Evolutionary conservation across 495 filamentous ascomycete genomes (phyloP).

Genomic region (Penicillium coprophilum): DNA sequence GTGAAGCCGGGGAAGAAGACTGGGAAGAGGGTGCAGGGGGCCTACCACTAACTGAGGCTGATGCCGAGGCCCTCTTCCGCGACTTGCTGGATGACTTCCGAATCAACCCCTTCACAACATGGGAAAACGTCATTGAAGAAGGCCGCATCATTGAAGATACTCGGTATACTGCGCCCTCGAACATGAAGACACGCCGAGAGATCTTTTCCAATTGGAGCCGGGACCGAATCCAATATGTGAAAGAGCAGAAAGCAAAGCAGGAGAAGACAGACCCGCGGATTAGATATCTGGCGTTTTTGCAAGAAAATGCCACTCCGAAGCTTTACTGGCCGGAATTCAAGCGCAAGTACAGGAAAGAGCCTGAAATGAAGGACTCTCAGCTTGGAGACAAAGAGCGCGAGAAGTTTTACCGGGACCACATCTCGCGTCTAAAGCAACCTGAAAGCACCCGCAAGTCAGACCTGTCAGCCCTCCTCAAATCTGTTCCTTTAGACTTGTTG

Average conservation of each 20-base stretch:
- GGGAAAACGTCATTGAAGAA: slow-evolving; percentile 83
- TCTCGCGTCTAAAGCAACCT: slow-evolving; percentile 73
- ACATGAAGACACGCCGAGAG: slow-evolving; percentile 77
- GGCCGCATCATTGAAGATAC: slow-evolving; percentile 81
- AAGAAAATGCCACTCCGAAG: slow-evolving; percentile 79
- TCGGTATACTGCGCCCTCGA: slow-evolving; percentile 78
- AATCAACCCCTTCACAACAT: slow-evolving; percentile 86
- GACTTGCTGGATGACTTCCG: slow-evolving; percentile 79
- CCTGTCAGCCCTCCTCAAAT: slow-evolving; percentile 71
- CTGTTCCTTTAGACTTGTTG: slow-evolving; percentile 59
- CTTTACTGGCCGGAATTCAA: slow-evolving; percentile 97
- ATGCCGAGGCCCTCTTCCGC: slow-evolving; percentile 72
- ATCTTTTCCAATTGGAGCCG: slow-evolving; percentile 79
- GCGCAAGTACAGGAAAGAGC: slow-evolving; percentile 80
- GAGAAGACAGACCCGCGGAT: slow-evolving; percentile 85
- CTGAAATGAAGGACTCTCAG: slow-evolving; percentile 73
- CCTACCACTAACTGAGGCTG: slow-evolving; percentile 63
- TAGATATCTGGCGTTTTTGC: slow-evolving; percentile 78
- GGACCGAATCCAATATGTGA: slow-evolving; percentile 66
- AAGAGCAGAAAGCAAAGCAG: slow-evolving; percentile 69
- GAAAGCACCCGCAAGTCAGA: slow-evolving; percentile 76
- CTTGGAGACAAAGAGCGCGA: slow-evolving; percentile 86
- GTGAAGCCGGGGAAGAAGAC: slow-evolving; percentile 60
- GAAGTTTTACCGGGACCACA: slow-evolving; percentile 86
- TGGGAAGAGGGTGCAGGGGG: slow-evolving; percentile 72